phyloP scores from a whole-genome alignment of 108 stramenopile genomes.

The Pseudonitzschia pungens region DNA sequence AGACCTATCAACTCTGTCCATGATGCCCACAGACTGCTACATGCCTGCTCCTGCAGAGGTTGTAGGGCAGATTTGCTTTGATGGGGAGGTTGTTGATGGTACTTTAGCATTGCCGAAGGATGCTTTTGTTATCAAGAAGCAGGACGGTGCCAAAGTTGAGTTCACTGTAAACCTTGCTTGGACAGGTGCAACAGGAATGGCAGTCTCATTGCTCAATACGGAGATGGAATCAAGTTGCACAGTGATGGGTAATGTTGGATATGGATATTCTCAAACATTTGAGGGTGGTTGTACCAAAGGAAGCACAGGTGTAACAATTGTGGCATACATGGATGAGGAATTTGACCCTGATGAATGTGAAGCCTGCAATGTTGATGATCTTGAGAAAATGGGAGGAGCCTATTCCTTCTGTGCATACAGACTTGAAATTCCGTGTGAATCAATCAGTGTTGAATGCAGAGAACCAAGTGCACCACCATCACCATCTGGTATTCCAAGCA shows the following conservation, averaged over 20 bases:
- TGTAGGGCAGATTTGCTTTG: no score
- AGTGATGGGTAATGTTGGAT: neutral
- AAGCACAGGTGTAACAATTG: constrained; percentile 2
- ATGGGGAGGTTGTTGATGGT: no score
- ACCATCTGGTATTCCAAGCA: no score
- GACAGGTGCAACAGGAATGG: neutral
- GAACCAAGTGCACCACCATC: constrained; percentile 9
- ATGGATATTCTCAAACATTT: neutral
- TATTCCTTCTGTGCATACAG: constrained; percentile 6
- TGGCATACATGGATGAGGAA: constrained; percentile 1
- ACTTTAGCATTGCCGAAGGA: neutral
- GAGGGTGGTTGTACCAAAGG: neutral
- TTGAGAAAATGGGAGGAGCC: neutral
- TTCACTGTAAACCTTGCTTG: neutral
- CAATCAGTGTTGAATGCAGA: constrained; percentile 13
- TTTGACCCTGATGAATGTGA: neutral
- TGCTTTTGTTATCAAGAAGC: neutral
- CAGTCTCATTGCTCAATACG: neutral
- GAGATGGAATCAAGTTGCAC: neutral
- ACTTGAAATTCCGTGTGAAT: neutral
- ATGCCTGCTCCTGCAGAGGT: no score
- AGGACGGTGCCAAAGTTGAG: neutral
- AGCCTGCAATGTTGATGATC: neutral
- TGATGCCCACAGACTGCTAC: no score
- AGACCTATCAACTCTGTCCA: no score